phyloP scores from a whole-genome alignment of 164 flowering plant species.

The Cinnamomum chago region DNA sequence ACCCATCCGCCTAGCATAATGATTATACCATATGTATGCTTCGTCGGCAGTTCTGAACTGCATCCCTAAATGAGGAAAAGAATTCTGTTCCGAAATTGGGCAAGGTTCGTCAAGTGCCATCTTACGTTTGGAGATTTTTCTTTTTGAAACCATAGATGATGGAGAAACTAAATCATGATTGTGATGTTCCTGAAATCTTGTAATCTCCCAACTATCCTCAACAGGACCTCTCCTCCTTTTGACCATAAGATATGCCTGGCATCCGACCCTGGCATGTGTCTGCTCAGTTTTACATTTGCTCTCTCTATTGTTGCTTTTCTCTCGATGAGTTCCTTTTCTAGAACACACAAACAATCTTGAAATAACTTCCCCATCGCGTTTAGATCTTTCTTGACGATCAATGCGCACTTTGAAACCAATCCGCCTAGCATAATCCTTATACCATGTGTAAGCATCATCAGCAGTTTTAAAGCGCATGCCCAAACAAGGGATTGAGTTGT shows the following conservation, averaged over 20 bases:
- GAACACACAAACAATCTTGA: constrained; percentile 6
- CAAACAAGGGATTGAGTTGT: background rate
- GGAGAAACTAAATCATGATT: constrained; percentile 4
- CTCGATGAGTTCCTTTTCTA: background rate
- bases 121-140: background rate
- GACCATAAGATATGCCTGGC: constrained; percentile 2
- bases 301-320: background rate
- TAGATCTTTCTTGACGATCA: constrained; percentile 1
- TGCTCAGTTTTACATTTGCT: background rate
- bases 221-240: constrained; percentile 3
- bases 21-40: constrained; percentile 2
- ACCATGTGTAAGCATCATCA: constrained; percentile 7
- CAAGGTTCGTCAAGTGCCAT: background rate
- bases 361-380: constrained; percentile 3
- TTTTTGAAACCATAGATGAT: background rate
- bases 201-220: constrained; percentile 1
- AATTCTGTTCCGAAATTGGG: background rate
- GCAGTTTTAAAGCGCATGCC: constrained; percentile 7
- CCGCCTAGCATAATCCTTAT: constrained; percentile 6
- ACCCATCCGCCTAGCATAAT: constrained; percentile 5
- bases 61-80: constrained; percentile 4
- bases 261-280: background rate
- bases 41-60: constrained; percentile 7
- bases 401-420: constrained; percentile 6
- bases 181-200: constrained; percentile 6